phyloP scores from a whole-genome alignment of 176 grass and related monocot genomes.

The Dendrocalamus sinicus region DNA sequence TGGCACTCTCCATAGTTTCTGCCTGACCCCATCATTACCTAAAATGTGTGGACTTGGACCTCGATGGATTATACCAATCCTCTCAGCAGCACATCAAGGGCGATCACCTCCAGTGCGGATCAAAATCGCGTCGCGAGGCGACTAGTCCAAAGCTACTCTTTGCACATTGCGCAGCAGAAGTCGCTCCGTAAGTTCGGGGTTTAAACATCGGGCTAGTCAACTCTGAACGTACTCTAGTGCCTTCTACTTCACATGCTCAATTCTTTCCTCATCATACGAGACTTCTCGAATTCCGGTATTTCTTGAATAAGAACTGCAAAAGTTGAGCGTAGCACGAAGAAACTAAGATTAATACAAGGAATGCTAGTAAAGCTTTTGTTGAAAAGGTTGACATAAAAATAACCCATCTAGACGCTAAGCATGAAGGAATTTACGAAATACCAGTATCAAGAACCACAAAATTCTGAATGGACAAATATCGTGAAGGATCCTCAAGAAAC shows the following conservation, averaged over 20 bases:
- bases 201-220: constrained; percentile 34
- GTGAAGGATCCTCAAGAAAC: neutral
- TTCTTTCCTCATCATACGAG: constrained; percentile 56
- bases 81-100: neutral
- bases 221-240: constrained; percentile 86
- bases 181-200: neutral
- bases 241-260: constrained; percentile 72
- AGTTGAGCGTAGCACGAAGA: constrained; percentile 4
- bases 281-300: constrained; percentile 83
- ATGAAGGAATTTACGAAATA: neutral
- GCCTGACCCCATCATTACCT: neutral
- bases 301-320: constrained; percentile 89
- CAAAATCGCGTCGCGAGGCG: too few relatives aligned
- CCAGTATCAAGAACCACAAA: neutral
- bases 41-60: neutral
- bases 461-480: neutral
- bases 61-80: neutral
- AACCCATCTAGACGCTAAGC: neutral
- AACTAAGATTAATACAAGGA: neutral
- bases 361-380: neutral
- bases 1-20: neutral
- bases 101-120: too few relatives aligned
- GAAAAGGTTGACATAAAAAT: neutral
- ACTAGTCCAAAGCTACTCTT: too few relatives aligned
- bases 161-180: neutral